Conservation (phyloP, 2,329 filamentous ascomycete species). For the Penicillium sclerotiorum region DNA sequence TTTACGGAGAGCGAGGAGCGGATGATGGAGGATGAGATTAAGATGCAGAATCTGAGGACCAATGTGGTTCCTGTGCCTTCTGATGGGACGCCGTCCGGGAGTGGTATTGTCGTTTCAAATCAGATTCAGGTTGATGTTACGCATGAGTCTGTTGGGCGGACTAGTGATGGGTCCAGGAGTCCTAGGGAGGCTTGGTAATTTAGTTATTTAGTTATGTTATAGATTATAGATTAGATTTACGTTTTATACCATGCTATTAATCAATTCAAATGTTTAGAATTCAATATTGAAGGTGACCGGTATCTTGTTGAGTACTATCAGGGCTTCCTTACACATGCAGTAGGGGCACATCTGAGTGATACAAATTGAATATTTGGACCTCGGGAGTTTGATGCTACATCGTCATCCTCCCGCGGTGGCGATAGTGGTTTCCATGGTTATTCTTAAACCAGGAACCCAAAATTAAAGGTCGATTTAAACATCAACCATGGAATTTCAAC, state of each 20-base stretch:
- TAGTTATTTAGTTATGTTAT: not conserved
- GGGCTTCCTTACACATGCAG: too few relatives aligned
- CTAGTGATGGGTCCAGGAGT: conserved; percentile 6
- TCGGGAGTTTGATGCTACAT: too few relatives aligned
- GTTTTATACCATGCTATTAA: not conserved
- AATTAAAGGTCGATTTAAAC: too few relatives aligned
- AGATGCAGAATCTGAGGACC: conserved; percentile 42
- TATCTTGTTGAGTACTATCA: too few relatives aligned
- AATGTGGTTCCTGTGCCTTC: conserved; percentile 17
- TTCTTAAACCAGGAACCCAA: too few relatives aligned
- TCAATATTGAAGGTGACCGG: not conserved
- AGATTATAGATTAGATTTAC: not conserved
- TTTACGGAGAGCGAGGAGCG: conserved; percentile 50
- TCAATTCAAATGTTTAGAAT: not conserved
- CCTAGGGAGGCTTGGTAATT: conserved; percentile 6
- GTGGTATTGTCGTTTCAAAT: conserved; percentile 47
- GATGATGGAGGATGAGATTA: conserved; percentile 47
- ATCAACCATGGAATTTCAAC: too few relatives aligned
- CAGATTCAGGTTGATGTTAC: conserved; percentile 46
- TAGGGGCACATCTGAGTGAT: too few relatives aligned
- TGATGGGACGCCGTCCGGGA: conserved; percentile 13
- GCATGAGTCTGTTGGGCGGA: conserved; percentile 17
- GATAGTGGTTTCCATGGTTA: too few relatives aligned
- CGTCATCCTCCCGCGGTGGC: too few relatives aligned
- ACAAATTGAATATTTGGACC: too few relatives aligned